Conservation (phyloP, 1,284 basidiomycete genomes). For the Heliocybe sulcata region DNA sequence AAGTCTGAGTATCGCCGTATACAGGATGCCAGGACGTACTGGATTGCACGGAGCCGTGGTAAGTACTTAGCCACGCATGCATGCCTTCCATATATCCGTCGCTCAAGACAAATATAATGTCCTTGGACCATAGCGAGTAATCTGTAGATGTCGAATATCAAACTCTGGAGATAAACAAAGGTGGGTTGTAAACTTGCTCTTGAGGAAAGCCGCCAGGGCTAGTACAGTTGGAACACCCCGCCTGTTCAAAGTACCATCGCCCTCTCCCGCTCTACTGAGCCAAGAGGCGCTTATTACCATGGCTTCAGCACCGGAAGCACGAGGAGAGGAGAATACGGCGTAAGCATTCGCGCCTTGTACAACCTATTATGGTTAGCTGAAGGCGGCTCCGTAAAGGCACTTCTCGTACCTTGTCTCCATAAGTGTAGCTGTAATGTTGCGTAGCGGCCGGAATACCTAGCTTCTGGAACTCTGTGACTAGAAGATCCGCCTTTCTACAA, state of each 20-base stretch:
- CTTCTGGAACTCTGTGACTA: conserved; percentile 55
- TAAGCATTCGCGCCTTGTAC: conserved; percentile 73
- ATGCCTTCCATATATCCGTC: conserved; percentile 89
- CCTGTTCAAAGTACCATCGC: conserved; percentile 62
- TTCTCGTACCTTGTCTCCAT: conserved; percentile 10
- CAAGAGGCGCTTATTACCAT: conserved; percentile 88
- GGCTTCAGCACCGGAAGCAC: conserved; percentile 86
- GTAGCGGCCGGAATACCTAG: conserved; percentile 64
- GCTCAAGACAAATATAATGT: conserved; percentile 85
- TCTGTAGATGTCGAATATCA: conserved; percentile 37
- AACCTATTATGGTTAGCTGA: conserved; percentile 20
- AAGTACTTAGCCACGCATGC: conserved; percentile 85
- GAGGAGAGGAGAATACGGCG: conserved; percentile 75
- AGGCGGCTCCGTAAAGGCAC: conserved; percentile 11
- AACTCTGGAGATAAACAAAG: too few relatives aligned
- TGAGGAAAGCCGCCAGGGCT: conserved; percentile 76
- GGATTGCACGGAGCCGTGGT: conserved; percentile 64
- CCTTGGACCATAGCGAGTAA: conserved; percentile 91
- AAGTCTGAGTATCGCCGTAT: not conserved
- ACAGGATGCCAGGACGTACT: conserved; percentile 36
- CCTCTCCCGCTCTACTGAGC: conserved; percentile 60
- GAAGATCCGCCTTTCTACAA: conserved; percentile 51
- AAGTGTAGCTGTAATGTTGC: conserved; percentile 62
- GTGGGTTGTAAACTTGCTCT: conserved; percentile 42
- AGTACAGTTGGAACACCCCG: conserved; percentile 84